Evolutionary conservation across 1,284 basidiomycete genomes (phyloP).

Genomic region (Microbotryomycetes sp.): DNA sequence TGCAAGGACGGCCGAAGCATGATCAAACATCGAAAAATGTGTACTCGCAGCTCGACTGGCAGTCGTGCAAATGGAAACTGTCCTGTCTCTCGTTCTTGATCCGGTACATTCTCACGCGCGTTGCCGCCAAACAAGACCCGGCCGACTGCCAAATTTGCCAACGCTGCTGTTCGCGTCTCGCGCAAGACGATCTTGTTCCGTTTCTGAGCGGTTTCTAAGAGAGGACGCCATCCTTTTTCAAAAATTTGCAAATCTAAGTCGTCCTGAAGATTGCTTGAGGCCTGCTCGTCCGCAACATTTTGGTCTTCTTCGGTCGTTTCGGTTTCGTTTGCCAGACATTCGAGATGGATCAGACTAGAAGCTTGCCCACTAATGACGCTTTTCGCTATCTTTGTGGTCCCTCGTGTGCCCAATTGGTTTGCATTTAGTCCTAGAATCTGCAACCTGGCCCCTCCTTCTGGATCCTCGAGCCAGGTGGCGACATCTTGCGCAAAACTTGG

Average conservation of each 20-base stretch:
- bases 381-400: constrained; percentile 11
- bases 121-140: constrained; percentile 22
- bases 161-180: constrained; percentile 19
- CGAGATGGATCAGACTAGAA: constrained; percentile 24
- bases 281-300: not conserved
- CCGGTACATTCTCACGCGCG: not conserved
- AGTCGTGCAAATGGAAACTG: constrained; percentile 25
- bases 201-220: constrained; percentile 11
- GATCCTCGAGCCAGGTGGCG: constrained; percentile 21
- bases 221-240: not conserved
- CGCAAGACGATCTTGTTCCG: constrained; percentile 22
- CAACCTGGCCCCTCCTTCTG: constrained; percentile 13
- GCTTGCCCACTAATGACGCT: constrained; percentile 14
- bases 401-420: constrained; percentile 10
- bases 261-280: not conserved
- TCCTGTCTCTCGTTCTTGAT: not conserved
- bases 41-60: constrained; percentile 29
- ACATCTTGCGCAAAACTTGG: constrained; percentile 22
- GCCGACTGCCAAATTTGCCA: constrained; percentile 6
- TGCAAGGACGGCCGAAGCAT: constrained; percentile 9
- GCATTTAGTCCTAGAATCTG: constrained; percentile 25
- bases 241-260: not conserved
- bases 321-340: constrained; percentile 21
- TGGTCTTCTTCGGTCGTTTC: constrained; percentile 5
- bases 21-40: constrained; percentile 23